phyloP scores from a whole-genome alignment of 768 basidiomycete species.

The Neoboletus brunneissimus region DNA sequence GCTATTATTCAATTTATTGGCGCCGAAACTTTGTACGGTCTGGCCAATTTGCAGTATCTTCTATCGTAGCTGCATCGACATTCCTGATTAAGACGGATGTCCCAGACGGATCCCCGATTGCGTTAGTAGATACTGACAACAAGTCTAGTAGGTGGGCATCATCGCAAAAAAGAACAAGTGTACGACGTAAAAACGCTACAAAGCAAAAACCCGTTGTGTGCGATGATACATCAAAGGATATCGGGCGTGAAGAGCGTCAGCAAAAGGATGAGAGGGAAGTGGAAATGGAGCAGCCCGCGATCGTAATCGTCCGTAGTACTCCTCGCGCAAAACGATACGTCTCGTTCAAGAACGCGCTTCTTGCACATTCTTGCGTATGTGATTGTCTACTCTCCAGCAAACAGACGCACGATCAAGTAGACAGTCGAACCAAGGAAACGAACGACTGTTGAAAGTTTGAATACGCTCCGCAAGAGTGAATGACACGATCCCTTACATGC shows the following conservation, averaged over 20 bases:
- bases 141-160: not conserved
- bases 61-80: not conserved
- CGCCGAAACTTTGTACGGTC: not conserved
- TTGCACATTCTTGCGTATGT: not conserved
- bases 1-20: not conserved
- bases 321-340: not conserved
- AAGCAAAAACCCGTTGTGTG: not conserved
- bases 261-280: not conserved
- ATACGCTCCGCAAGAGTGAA: not conserved
- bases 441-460: conserved; percentile 50
- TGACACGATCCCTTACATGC: conserved; percentile 58
- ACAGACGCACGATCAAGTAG: conserved; percentile 83
- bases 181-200: not conserved
- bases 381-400: conserved; percentile 70
- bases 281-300: not conserved
- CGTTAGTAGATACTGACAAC: not conserved
- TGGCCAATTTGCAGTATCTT: not conserved
- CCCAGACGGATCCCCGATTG: not conserved
- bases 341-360: not conserved
- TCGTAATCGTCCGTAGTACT: conserved; percentile 13
- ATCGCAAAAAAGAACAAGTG: not conserved
- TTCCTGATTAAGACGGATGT: not conserved
- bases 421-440: conserved; percentile 79
- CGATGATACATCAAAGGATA: not conserved
- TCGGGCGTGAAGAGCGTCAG: not conserved